These are phyloP conservation scores for Artemisia argyi DNA, from an alignment of 129 eudicot species.

Conservation along the genomic window DNA sequence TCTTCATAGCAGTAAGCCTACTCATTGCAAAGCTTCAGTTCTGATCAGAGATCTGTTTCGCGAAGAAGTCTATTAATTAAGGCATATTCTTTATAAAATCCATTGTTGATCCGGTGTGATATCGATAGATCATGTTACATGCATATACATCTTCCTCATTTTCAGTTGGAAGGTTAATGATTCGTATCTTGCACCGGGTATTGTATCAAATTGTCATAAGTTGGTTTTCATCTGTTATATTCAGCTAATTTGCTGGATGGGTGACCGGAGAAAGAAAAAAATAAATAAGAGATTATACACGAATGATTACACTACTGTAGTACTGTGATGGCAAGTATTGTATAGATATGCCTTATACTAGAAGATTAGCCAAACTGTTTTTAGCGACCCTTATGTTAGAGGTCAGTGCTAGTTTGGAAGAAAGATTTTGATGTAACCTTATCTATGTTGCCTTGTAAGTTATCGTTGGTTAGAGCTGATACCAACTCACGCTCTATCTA, in stretches of 20 bases:
- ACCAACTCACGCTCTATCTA: too few relatives aligned
- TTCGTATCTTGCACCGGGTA: slow-evolving; percentile 25
- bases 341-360: not conserved
- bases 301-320: not conserved
- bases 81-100: slow-evolving; percentile 1
- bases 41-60: slow-evolving; percentile 23
- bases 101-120: not conserved
- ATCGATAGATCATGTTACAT: slow-evolving; percentile 3
- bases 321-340: not conserved
- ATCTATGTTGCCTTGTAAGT: not conserved
- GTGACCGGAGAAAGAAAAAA: not conserved
- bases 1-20: slow-evolving; percentile 70
- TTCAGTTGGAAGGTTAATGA: slow-evolving; percentile 14
- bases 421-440: too few relatives aligned
- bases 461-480: not conserved
- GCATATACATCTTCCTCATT: not conserved
- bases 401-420: not conserved
- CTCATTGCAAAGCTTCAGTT: slow-evolving; percentile 68
- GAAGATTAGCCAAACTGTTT: not conserved
- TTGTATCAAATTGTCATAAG: slow-evolving; percentile 9
- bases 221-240: not conserved
- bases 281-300: not conserved
- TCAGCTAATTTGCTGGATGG: slow-evolving; percentile 8
- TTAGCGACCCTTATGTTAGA: too few relatives aligned
- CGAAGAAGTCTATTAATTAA: not conserved